Base-by-base conservation (phyloP, 176 grass and related monocot species). In the Rhipidocladum racemiflorum region DNA sequence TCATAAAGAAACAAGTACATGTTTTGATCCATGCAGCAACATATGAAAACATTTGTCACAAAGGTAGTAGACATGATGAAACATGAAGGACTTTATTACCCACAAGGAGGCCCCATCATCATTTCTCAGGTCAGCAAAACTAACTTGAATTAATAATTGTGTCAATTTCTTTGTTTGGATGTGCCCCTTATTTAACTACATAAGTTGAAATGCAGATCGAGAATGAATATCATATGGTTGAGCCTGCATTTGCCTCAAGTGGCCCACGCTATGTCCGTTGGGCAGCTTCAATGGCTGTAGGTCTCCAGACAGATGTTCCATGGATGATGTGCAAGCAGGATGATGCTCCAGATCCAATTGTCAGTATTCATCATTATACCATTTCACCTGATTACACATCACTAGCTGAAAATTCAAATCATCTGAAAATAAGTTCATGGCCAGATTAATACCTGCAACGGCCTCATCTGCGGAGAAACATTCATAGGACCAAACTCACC, bases 291-390 rank as follows among this genome's bases (percentile, higher is more conserved):
- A 95, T 98, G 87, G 95, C 92, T 6, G 84, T 93, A 43, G 64
- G 64, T 65, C 90, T 93, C 16, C 51, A 90, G 18, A 93, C 90
- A 18, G 92, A 92, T 43, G 95, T 98, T 76, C 95, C 95, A 16
- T 98, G 95, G 95, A 89, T 87, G 54, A 98, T 95, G 92, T 98
- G 95, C 89, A 98, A 98, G 48, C 92, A 98, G 85, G 75, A 93
- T 54, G 95, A 98, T 82, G 95, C 95, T 59, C 95, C 95, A 43
- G 90, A 92, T 81, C 88, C 92, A 88, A 79, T 93, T 87, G 92
- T 98, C 14, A 25, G 87, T 93, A 46, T 57, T 51, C 69, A 59
- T 72, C 32, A 56, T 63, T 30, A 60, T 49, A 64, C n/a, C 12
- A 57, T 42, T 83, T 48, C 27, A 56, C 62, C 42, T 70, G 35